Base-by-base conservation (phyloP, 805 yeast species). In the Metschnikowia gelsemii region DNA sequence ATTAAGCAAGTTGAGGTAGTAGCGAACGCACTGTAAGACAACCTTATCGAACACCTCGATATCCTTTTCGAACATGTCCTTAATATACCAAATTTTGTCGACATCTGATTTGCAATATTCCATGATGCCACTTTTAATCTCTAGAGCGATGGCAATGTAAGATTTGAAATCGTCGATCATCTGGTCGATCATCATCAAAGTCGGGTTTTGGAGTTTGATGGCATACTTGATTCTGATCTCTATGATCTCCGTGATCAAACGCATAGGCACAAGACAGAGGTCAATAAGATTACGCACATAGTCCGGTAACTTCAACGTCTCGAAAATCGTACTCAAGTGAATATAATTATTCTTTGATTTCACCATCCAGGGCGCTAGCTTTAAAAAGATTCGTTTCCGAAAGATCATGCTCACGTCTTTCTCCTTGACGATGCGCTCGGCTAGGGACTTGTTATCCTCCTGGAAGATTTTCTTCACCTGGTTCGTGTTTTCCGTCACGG, bases 161-260 rank as follows among this genome's bases (percentile, higher is more conserved):
- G 82, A 75, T 51, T 82, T 82, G 58, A 91, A 84, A 59, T 88
- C 96, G 33, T 80, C 89, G 46, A 91, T 77, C 76, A 88, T 84
- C 63, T 91, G 96, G 62, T 93, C 99, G 52, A 93, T 87, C 82
- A 88, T 87, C 89, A 88, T 85, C 80, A 90, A 79, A 0, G 97
- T 89, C 1, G 96, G 96, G 54, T 84, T 85, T 38, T 76, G 79
- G 35, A 91, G 64, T 55, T 84, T 84, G 59, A 77, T 73, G 2
- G 97, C 96, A 58, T 87, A 89, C 1, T 74, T 68, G 32, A 91
- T 68, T 50, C 97, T 75, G 30, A 86, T 76, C 25, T 75, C 74
- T 31, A 90, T 83, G 38, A 87, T 76, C 54, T 87, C 96, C 55
- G 82, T 84, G 53, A 89, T 82, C 32, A 93, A 68, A 47, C 78